These are phyloP conservation scores for Diplotaxis tenuifolia DNA, from an alignment of 345 rosid species.

Conservation along the genomic window DNA sequence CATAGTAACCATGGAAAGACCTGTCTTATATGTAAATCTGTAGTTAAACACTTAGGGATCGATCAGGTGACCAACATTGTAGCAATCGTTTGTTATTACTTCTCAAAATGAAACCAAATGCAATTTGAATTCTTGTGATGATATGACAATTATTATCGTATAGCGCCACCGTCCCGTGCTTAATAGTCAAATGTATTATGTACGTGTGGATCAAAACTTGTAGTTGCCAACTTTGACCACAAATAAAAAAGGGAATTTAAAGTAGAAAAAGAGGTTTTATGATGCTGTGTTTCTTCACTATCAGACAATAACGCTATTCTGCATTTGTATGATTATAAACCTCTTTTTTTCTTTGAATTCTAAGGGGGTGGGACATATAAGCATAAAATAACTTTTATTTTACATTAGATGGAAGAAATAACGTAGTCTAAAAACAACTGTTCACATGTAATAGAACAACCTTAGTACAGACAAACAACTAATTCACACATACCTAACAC, in stretches of 20 bases:
- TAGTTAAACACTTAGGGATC: no score
- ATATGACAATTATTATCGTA: not conserved
- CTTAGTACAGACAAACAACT: not conserved
- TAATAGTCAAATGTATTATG: slow-evolving; percentile 22
- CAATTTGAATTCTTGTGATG: slow-evolving; percentile 22
- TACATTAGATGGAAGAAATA: not conserved
- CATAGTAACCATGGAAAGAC: no score
- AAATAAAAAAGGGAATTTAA: not conserved
- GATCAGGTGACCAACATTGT: no score
- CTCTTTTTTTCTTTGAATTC: not conserved
- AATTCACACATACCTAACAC: slow-evolving; percentile 15
- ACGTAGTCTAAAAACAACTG: not conserved
- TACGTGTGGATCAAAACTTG: not conserved
- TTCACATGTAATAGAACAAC: not conserved
- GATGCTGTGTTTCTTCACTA: not conserved
- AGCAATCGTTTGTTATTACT: not conserved
- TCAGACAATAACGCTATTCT: slow-evolving; percentile 12
- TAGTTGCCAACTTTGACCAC: slow-evolving; percentile 33
- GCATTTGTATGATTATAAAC: not conserved
- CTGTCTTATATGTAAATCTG: no score
- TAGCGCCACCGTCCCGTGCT: not conserved
- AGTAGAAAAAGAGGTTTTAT: not conserved
- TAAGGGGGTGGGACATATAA: not conserved
- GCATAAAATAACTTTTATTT: not conserved
- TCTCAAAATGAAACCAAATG: slow-evolving; percentile 7